These are phyloP conservation scores for Kentomonas sorsogonicus DNA, from an alignment of 208 protist species.

Conservation along the genomic window DNA sequence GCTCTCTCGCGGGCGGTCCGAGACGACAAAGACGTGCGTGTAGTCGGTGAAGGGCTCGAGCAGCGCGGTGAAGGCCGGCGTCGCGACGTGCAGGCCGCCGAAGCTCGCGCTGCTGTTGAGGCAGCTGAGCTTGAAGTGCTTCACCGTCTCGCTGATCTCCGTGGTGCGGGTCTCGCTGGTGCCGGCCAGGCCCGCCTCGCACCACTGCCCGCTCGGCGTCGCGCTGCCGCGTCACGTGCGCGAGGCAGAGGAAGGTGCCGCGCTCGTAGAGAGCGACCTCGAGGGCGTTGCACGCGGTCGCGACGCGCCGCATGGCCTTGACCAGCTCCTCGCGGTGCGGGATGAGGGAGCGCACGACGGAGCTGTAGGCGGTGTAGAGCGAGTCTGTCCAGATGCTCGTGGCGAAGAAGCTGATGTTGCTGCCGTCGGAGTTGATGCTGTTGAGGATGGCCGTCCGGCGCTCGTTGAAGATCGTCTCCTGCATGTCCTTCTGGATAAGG, in stretches of 20 bases:
- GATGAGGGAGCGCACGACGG: slow-evolving; percentile 96
- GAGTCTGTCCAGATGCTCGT: slow-evolving; percentile 99
- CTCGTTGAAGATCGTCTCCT: slow-evolving; percentile 56
- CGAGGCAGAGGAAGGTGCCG: slow-evolving; percentile 96
- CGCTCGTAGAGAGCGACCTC: slow-evolving; percentile 98
- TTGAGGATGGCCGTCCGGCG: slow-evolving; percentile 72
- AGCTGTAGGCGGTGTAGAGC: slow-evolving; percentile 94
- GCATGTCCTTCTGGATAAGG: slow-evolving; percentile 75
- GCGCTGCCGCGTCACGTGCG: slow-evolving; percentile 75
- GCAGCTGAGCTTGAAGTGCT: slow-evolving; percentile 90
- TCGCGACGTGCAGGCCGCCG: slow-evolving; percentile 69
- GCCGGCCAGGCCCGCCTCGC: slow-evolving; percentile 12
- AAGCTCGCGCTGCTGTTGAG: slow-evolving; percentile 86
- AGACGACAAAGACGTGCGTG: slow-evolving; percentile 82
- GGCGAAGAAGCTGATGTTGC: slow-evolving; percentile 92
- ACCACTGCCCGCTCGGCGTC: slow-evolving; percentile 12
- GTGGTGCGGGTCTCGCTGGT: slow-evolving; percentile 66
- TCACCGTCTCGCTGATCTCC: slow-evolving; percentile 85
- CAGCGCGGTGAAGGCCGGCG: slow-evolving; percentile 68
- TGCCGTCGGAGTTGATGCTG: slow-evolving; percentile 39
- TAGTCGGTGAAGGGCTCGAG: slow-evolving; percentile 82
- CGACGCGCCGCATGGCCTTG: slow-evolving; percentile 88
- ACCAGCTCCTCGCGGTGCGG: slow-evolving; percentile 94
- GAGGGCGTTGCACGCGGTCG: slow-evolving; percentile 93
- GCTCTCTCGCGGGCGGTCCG: slow-evolving; percentile 54